These are phyloP conservation scores for Aquilaria malaccensis DNA, from an alignment of 345 rosid species.

Conservation along the genomic window DNA sequence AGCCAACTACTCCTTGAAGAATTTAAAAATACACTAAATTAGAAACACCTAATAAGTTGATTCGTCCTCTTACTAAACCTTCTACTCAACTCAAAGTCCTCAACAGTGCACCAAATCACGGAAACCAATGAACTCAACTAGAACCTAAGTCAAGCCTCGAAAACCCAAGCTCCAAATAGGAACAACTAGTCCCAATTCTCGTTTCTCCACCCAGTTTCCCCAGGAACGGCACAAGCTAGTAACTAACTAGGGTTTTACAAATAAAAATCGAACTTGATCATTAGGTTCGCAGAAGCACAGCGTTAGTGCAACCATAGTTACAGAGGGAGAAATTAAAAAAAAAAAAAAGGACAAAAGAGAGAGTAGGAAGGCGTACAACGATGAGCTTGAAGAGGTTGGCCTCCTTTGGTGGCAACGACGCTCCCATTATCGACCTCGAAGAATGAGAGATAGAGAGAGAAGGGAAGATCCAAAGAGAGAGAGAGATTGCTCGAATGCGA, in stretches of 20 bases:
- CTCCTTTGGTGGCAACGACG: slow-evolving; percentile 97
- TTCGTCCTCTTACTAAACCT: too few relatives aligned
- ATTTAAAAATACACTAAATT: too few relatives aligned
- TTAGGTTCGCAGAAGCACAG: not conserved
- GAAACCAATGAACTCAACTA: not conserved
- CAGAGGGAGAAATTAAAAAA: not conserved
- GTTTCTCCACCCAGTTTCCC: not conserved
- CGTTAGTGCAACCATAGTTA: not conserved
- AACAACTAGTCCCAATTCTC: not conserved
- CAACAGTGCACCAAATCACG: not conserved
- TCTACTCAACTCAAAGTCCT: too few relatives aligned
- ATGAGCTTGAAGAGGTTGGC: slow-evolving; percentile 99
- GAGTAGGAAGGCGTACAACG: slow-evolving; percentile 63
- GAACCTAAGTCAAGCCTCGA: not conserved
- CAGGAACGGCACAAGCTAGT: slow-evolving; percentile 8
- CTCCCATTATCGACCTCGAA: slow-evolving; percentile 52
- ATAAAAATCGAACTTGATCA: slow-evolving; percentile 10
- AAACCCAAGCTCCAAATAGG: slow-evolving; percentile 3
- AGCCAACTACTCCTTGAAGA: not conserved
- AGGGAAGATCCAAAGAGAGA: not conserved
- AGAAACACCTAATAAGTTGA: not conserved
- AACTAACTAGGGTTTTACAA: slow-evolving; percentile 20
- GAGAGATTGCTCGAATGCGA: too few relatives aligned
- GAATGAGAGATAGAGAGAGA: slow-evolving; percentile 2
- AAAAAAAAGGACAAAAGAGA: not conserved